phyloP scores from a whole-genome alignment of 2,329 filamentous ascomycete genomes.

The Hymenoscyphus linearis region DNA sequence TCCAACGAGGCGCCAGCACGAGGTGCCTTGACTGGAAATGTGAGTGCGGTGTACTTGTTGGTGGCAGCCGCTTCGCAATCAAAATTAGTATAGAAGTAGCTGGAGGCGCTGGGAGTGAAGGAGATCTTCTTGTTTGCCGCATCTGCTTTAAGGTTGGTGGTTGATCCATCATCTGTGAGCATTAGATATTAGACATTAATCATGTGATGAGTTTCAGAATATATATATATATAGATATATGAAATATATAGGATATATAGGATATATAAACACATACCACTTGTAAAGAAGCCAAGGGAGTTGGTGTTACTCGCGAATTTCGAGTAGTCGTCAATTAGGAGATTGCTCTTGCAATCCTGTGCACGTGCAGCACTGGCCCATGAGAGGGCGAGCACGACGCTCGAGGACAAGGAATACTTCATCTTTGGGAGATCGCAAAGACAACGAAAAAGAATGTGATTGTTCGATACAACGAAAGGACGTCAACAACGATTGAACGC shows the following conservation, averaged over 20 bases:
- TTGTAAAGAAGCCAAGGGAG: constrained; percentile 34
- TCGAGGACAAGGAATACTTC: constrained; percentile 7
- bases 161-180: constrained; percentile 43
- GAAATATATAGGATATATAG: too few species aligned
- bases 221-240: too few species aligned
- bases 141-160: constrained; percentile 37
- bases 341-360: constrained; percentile 25
- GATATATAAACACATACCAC: constrained; percentile 27
- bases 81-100: constrained; percentile 52
- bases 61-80: constrained; percentile 41
- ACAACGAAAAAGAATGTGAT: not conserved
- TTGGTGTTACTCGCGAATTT: constrained; percentile 32
- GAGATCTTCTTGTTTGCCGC: constrained; percentile 40
- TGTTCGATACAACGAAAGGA: constrained; percentile 15
- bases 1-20: constrained; percentile 36
- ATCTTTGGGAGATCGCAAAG: constrained; percentile 4
- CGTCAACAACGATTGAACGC: constrained; percentile 14
- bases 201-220: too few species aligned
- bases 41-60: constrained; percentile 43
- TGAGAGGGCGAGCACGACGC: constrained; percentile 6
- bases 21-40: constrained; percentile 43
- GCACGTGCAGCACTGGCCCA: constrained; percentile 14
- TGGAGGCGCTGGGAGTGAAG: constrained; percentile 43
- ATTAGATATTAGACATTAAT: constrained; percentile 8
- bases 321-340: constrained; percentile 31